A percentile compares a stretch with the other conserved stretches of the same genome.
Conservation (phyloP, 2,329 filamentous ascomycete genomes). For the Penicillium sp. region DNA sequence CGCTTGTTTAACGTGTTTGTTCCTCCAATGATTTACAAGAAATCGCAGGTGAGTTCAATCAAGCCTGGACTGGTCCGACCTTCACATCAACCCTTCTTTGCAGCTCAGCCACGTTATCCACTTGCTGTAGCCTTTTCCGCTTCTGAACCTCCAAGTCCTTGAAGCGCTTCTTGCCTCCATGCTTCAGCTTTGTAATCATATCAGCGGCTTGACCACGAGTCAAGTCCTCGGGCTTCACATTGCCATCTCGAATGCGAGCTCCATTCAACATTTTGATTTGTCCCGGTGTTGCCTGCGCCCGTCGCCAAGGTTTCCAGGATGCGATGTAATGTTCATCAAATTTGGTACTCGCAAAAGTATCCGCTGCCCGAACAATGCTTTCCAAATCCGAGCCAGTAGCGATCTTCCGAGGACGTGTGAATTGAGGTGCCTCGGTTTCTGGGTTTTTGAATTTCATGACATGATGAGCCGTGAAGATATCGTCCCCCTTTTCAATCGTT, state of each 20-base stretch:
- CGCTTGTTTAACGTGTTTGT: not conserved
- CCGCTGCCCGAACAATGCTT: constrained; percentile 78
- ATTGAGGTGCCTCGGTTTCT: constrained; percentile 52
- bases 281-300: constrained; percentile 57
- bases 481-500: constrained; percentile 45
- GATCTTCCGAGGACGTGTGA: constrained; percentile 67
- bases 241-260: constrained; percentile 25
- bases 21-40: not conserved
- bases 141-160: constrained; percentile 49
- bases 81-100: constrained; percentile 36
- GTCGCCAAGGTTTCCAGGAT: constrained; percentile 69
- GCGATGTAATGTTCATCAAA: constrained; percentile 69
- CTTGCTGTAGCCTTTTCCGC: constrained; percentile 15
- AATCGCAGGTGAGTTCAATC: not conserved
- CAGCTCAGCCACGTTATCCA: constrained; percentile 17
- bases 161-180: constrained; percentile 71
- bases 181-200: constrained; percentile 89
- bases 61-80: constrained; percentile 48
- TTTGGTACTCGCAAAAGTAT: constrained; percentile 70
- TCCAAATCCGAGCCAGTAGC: constrained; percentile 65
- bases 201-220: constrained; percentile 81
- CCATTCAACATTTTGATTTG: constrained; percentile 50
- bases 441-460: constrained; percentile 33
- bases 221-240: constrained; percentile 47
- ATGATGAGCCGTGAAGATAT: constrained; percentile 35